phyloP scores from a whole-genome alignment of 257 asterid genomes.

The Fraxinus cuspidata region DNA sequence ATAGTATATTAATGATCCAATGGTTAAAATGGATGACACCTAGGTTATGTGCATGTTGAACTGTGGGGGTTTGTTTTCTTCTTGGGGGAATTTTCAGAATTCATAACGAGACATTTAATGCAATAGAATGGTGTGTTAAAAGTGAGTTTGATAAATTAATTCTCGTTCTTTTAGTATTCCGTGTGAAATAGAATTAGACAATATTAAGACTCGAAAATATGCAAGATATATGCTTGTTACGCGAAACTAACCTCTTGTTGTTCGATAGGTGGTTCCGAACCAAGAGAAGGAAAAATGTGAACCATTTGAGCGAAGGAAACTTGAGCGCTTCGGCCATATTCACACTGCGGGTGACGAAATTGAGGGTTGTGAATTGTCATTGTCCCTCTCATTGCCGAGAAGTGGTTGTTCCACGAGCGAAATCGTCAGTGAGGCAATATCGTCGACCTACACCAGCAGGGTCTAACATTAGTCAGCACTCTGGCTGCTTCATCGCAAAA shows the following conservation, averaged over 20 bases:
- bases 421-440: slow-evolving; percentile 48
- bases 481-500: slow-evolving; percentile 25
- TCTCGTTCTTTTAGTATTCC: background rate
- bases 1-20: background rate
- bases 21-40: slow-evolving; percentile 6
- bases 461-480: slow-evolving; percentile 11
- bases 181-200: background rate
- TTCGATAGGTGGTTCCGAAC: background rate
- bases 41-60: background rate
- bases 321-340: slow-evolving; percentile 8
- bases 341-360: slow-evolving; percentile 12
- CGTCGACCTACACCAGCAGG: slow-evolving; percentile 25
- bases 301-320: slow-evolving; percentile 19
- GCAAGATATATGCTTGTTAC: background rate
- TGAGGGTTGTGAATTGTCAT: slow-evolving; percentile 52
- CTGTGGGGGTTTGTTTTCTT: background rate
- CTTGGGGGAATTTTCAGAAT: slow-evolving; percentile 5
- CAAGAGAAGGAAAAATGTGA: slow-evolving; percentile 10
- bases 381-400: slow-evolving; percentile 52
- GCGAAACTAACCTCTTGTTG: background rate
- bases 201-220: background rate
- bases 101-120: slow-evolving; percentile 23
- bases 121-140: slow-evolving; percentile 10
- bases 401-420: slow-evolving; percentile 59
- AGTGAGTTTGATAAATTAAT: background rate